A percentile compares a stretch with the other conserved stretches of the same genome.
These are phyloP conservation scores for Sarocladiaceae sp. DNA, from an alignment of 2,329 filamentous ascomycete species.

Conservation along the genomic window DNA sequence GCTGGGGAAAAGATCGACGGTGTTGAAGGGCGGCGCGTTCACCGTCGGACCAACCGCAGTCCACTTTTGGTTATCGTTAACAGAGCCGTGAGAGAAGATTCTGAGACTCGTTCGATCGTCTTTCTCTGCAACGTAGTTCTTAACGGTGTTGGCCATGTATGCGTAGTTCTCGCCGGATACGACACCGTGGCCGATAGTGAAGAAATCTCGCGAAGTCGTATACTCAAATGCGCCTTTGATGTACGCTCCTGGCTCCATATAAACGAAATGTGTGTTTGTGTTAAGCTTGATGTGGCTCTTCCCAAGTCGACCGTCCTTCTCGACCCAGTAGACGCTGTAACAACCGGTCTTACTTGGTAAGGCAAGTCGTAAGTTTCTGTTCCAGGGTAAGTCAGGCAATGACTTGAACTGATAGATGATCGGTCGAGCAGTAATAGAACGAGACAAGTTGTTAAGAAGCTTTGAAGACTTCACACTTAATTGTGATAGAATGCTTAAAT, in stretches of 20 bases:
- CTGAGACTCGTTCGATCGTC: slow-evolving; percentile 20
- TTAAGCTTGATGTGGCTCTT: slow-evolving; percentile 14
- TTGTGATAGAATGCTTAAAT: too few species aligned
- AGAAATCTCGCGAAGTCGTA: slow-evolving; percentile 17
- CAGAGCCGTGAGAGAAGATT: slow-evolving; percentile 20
- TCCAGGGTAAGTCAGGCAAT: too few species aligned
- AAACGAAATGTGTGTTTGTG: slow-evolving; percentile 16
- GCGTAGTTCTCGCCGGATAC: slow-evolving; percentile 28
- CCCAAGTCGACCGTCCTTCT: slow-evolving; percentile 13
- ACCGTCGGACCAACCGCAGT: slow-evolving; percentile 19
- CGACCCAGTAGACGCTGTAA: slow-evolving; percentile 22
- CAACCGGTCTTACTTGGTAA: too few species aligned
- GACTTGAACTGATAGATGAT: too few species aligned
- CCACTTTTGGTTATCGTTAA: slow-evolving; percentile 18
- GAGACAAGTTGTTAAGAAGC: too few species aligned
- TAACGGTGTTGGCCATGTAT: slow-evolving; percentile 24
- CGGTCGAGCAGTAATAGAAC: too few species aligned
- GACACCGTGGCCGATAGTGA: slow-evolving; percentile 24
- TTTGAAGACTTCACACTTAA: too few species aligned
- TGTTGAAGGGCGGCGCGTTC: slow-evolving; percentile 26
- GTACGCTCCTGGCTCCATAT: slow-evolving; percentile 23
- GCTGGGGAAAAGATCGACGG: slow-evolving; percentile 21
- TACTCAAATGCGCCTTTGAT: slow-evolving; percentile 27
- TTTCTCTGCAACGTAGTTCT: slow-evolving; percentile 18
- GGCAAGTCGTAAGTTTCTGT: too few species aligned